phyloP scores from a whole-genome alignment of 495 filamentous ascomycete species.

The Gamarada debralockiae region DNA sequence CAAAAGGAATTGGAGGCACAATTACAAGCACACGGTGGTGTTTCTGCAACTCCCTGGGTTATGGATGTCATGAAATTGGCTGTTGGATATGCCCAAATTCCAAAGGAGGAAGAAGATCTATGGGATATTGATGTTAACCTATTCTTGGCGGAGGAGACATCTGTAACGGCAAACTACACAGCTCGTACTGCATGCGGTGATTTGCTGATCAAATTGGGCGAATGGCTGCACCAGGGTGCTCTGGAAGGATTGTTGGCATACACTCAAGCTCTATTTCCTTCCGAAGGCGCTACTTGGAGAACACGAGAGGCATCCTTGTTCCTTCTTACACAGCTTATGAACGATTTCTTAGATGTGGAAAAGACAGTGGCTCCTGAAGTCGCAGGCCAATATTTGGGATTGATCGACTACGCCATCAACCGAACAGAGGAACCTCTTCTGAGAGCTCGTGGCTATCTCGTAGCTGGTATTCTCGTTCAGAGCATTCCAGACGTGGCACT shows the following conservation, averaged over 20 bases:
- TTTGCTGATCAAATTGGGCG: conserved; percentile 85
- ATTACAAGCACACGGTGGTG: conserved; percentile 51
- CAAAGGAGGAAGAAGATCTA: conserved; percentile 84
- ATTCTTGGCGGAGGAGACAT: conserved; percentile 91
- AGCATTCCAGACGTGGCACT: conserved; percentile 51
- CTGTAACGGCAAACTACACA: conserved; percentile 94
- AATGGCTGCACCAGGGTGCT: conserved; percentile 71
- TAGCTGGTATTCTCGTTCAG: conserved; percentile 69
- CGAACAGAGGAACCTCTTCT: conserved; percentile 62
- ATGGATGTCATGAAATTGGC: conserved; percentile 77
- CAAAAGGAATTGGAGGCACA: conserved; percentile 79
- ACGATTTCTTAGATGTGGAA: conserved; percentile 73
- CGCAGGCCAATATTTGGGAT: conserved; percentile 66
- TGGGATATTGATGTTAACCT: conserved; percentile 97
- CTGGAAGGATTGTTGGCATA: conserved; percentile 71
- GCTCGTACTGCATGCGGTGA: conserved; percentile 89
- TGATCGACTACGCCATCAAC: conserved; percentile 71
- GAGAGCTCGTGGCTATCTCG: conserved; percentile 78
- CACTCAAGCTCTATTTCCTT: conserved; percentile 63
- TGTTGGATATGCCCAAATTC: conserved; percentile 87
- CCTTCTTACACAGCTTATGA: conserved; percentile 73
- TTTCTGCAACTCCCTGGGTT: conserved; percentile 65
- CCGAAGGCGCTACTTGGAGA: conserved; percentile 51
- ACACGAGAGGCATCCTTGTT: conserved; percentile 76
- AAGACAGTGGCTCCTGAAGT: conserved; percentile 62